Conservation (phyloP, 2,329 filamentous ascomycete genomes). For the Ophiosphaerella narmari region DNA sequence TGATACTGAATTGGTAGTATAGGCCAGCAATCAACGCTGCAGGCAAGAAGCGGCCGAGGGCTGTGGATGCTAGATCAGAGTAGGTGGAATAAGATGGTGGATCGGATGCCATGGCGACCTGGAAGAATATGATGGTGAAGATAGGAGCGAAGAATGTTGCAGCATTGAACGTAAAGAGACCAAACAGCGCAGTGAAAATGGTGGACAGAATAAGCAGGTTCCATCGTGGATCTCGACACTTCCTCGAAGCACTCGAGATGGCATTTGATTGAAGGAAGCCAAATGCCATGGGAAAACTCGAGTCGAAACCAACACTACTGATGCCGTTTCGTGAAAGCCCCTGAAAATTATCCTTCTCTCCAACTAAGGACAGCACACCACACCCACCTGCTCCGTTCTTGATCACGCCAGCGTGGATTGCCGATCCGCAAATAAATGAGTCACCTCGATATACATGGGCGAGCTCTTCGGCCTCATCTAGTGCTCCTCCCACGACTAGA, state of each 20-base stretch:
- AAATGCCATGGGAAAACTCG: slow-evolving; percentile 43
- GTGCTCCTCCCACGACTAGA: slow-evolving; percentile 69
- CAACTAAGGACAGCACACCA: slow-evolving; percentile 35
- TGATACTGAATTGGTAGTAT: slow-evolving; percentile 35
- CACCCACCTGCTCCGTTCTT: slow-evolving; percentile 38
- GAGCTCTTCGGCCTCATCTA: slow-evolving; percentile 15
- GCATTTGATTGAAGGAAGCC: slow-evolving; percentile 25
- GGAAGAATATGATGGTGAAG: slow-evolving; percentile 32
- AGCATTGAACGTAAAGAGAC: slow-evolving; percentile 37
- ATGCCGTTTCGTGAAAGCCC: slow-evolving; percentile 36
- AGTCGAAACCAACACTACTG: slow-evolving; percentile 37
- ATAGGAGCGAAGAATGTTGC: slow-evolving; percentile 19
- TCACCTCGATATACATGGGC: slow-evolving; percentile 40
- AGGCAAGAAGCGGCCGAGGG: slow-evolving; percentile 40
- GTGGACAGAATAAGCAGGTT: slow-evolving; percentile 38
- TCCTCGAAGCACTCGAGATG: slow-evolving; percentile 15
- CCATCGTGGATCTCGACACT: slow-evolving; percentile 43
- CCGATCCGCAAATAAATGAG: slow-evolving; percentile 45
- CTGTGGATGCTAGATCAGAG: slow-evolving; percentile 36
- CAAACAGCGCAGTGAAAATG: slow-evolving; percentile 36
- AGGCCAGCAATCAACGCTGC: slow-evolving; percentile 36
- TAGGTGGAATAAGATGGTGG: slow-evolving; percentile 37
- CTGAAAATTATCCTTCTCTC: slow-evolving; percentile 29
- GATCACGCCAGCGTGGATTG: slow-evolving; percentile 42
- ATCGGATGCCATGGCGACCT: slow-evolving; percentile 44